Percentiles rank a stretch among this genome's conserved stretches.
Conservation (phyloP, 139 green algal genomes). For the Astrephomene gubernaculifera region DNA sequence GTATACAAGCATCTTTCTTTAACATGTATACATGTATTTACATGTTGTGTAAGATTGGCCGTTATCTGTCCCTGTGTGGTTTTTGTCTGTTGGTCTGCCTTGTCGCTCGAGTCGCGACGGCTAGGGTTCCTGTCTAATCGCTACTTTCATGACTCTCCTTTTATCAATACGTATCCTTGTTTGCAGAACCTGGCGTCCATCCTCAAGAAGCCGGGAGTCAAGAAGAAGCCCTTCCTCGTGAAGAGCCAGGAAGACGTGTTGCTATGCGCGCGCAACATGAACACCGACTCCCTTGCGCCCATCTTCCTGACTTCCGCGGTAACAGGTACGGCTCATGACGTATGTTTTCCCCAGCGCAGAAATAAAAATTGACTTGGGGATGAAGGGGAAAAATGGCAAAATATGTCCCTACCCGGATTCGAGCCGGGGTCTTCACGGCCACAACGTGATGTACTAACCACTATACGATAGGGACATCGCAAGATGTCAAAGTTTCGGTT, state of each 20-base stretch:
- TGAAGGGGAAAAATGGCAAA: too few species aligned
- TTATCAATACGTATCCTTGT: background rate
- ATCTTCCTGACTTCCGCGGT: conserved; percentile 94
- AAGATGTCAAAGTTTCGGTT: too few species aligned
- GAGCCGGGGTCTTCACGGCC: conserved; percentile 27
- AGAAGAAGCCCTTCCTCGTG: conserved; percentile 88
- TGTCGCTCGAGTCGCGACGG: too few species aligned
- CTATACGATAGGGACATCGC: conserved; percentile 10
- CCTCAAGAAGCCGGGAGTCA: conserved; percentile 91
- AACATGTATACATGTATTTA: too few species aligned
- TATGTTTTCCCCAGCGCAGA: too few species aligned
- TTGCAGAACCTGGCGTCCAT: conserved; percentile 72
- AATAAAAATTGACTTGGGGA: background rate
- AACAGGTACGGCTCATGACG: conserved; percentile 60
- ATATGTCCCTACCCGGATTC: conserved; percentile 15
- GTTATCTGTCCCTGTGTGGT: too few species aligned
- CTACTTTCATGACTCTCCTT: background rate
- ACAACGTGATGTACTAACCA: conserved; percentile 35
- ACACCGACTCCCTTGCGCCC: conserved; percentile 85
- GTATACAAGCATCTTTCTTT: too few species aligned
- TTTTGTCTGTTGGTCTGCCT: too few species aligned
- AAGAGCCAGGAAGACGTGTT: conserved; percentile 83
- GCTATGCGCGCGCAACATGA: conserved; percentile 87
- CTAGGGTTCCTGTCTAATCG: too few species aligned
- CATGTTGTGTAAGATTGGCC: too few species aligned